A percentile compares a stretch with the other conserved stretches of the same genome.
phyloP scores from a whole-genome alignment of 2,329 filamentous ascomycete species.

The Aspergillus ochraceus region DNA sequence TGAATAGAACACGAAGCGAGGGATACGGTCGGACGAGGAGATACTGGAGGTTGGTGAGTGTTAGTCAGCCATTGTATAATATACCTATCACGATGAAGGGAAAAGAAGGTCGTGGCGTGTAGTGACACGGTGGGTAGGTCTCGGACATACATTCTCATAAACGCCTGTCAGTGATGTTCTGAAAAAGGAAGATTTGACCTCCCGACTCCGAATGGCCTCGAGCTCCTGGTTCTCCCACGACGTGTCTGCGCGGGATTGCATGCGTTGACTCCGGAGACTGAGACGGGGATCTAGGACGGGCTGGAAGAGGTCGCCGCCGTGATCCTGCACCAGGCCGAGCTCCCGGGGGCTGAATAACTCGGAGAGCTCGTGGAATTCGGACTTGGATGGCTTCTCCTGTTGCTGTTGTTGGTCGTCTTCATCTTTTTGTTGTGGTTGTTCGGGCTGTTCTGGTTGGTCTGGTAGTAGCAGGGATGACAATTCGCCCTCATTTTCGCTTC shows the following conservation, averaged over 20 bases:
- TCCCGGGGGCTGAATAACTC: conserved; percentile 71
- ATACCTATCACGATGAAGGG: background rate
- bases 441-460: too few species aligned
- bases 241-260: conserved; percentile 17
- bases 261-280: conserved; percentile 9
- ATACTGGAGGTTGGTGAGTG: conserved; percentile 28
- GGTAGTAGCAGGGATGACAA: too few species aligned
- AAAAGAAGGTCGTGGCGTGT: background rate
- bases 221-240: conserved; percentile 13
- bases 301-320: conserved; percentile 56
- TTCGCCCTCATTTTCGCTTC: conserved; percentile 22
- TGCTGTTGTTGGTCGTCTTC: background rate
- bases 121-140: too few species aligned
- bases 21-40: conserved; percentile 59
- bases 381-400: conserved; percentile 45
- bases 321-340: conserved; percentile 62
- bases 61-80: background rate
- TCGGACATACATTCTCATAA: conserved; percentile 56
- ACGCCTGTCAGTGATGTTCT: conserved; percentile 42
- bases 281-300: conserved; percentile 12
- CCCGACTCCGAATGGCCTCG: conserved; percentile 35
- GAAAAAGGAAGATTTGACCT: conserved; percentile 37
- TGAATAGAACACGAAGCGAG: conserved; percentile 66
- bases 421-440: too few species aligned
- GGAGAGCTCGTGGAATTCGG: conserved; percentile 65